Percentiles rank a stretch among this genome's conserved stretches.
Conservation (phyloP, 805 yeast species). For the Candida patagonica region DNA sequence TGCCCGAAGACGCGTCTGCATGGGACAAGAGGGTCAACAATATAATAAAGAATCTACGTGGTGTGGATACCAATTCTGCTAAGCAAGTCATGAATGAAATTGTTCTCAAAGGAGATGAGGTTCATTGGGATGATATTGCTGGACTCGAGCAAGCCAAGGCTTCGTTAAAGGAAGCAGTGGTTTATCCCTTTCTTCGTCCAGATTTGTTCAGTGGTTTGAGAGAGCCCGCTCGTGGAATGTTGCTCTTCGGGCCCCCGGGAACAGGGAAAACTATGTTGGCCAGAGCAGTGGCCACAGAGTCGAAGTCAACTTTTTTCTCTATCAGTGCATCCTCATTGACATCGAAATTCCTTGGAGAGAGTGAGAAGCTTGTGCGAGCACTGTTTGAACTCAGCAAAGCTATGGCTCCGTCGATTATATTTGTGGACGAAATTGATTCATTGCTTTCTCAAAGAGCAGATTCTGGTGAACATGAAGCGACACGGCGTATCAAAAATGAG, state of each 20-base stretch:
- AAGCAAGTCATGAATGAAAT: slow-evolving; percentile 81
- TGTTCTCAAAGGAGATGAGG: slow-evolving; percentile 81
- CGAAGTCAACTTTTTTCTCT: slow-evolving; percentile 84
- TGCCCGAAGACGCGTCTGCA: slow-evolving; percentile 13
- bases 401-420: slow-evolving; percentile 85
- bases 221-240: slow-evolving; percentile 95
- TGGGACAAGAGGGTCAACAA: slow-evolving; percentile 27
- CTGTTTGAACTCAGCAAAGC: slow-evolving; percentile 75
- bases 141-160: slow-evolving; percentile 84
- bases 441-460: slow-evolving; percentile 72
- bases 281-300: slow-evolving; percentile 91
- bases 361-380: slow-evolving; percentile 87
- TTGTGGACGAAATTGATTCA: slow-evolving; percentile 94
- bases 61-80: slow-evolving; percentile 74
- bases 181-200: slow-evolving; percentile 89
- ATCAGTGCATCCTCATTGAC: slow-evolving; percentile 86
- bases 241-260: slow-evolving; percentile 97
- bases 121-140: slow-evolving; percentile 91
- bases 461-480: slow-evolving; percentile 74
- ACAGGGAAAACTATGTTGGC: slow-evolving; percentile 98
- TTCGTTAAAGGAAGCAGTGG: slow-evolving; percentile 88
- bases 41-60: slow-evolving; percentile 34
- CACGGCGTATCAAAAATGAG: slow-evolving; percentile 85
- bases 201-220: slow-evolving; percentile 84
- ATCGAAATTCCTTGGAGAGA: slow-evolving; percentile 76